Percentiles rank a stretch among this genome's conserved stretches.
These are phyloP conservation scores for Tilletia caries DNA, from an alignment of 1,284 basidiomycete genomes.

Conservation along the genomic window DNA sequence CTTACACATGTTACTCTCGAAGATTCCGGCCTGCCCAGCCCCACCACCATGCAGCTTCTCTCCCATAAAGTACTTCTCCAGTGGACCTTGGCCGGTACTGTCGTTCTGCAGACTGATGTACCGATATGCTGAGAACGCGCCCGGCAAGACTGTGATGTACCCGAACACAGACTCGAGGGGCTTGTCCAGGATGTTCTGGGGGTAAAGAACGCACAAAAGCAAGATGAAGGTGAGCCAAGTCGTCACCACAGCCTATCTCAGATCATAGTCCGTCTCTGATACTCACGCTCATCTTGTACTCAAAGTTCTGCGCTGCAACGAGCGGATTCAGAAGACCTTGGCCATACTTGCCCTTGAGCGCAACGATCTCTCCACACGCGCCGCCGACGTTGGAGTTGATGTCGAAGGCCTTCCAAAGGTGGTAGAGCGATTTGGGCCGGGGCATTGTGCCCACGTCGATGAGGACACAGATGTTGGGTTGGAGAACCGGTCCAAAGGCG, in stretches of 20 bases:
- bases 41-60: constrained; percentile 63
- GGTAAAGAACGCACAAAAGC: background rate
- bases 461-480: constrained; percentile 84
- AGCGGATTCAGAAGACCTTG: constrained; percentile 63
- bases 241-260: background rate
- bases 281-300: constrained; percentile 48
- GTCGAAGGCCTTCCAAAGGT: constrained; percentile 95
- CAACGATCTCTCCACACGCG: constrained; percentile 93
- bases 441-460: constrained; percentile 94
- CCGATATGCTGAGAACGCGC: constrained; percentile 76
- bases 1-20: constrained; percentile 47
- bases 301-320: constrained; percentile 62
- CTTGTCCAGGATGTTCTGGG: constrained; percentile 33
- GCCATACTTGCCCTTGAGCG: constrained; percentile 74
- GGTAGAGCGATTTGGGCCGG: constrained; percentile 65
- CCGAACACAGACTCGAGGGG: constrained; percentile 74
- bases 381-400: constrained; percentile 93
- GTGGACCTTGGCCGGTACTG: constrained; percentile 72
- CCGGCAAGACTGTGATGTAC: constrained; percentile 86
- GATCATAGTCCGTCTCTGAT: constrained; percentile 33
- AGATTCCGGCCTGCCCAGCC: constrained; percentile 48
- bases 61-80: constrained; percentile 91
- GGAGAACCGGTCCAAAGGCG: constrained; percentile 53
- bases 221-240: background rate
- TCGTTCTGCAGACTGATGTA: constrained; percentile 91